Conservation (phyloP, 768 basidiomycete species). For the Lactarius hatsudake region DNA sequence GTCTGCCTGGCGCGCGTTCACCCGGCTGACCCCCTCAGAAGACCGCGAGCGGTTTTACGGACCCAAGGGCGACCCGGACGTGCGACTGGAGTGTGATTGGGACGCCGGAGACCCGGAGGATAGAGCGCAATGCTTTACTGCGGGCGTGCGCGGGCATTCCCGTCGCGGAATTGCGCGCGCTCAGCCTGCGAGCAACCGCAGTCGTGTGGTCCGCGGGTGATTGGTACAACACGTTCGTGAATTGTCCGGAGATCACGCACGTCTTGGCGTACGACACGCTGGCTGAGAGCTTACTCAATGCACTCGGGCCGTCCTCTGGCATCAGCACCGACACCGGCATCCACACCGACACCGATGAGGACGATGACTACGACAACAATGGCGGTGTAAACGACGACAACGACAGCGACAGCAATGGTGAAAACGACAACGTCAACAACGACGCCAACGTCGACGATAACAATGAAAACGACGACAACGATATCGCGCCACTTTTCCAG, state of each 20-base stretch:
- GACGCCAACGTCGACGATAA: background rate
- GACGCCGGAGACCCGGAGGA: slow-evolving; percentile 13
- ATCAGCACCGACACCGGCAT: background rate
- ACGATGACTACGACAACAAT: too few relatives aligned
- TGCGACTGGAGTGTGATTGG: slow-evolving; percentile 21
- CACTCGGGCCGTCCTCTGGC: background rate
- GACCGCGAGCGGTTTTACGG: slow-evolving; percentile 16
- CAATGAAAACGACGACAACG: background rate
- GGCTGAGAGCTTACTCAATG: slow-evolving; percentile 6
- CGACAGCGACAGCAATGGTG: too few relatives aligned
- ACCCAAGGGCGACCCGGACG: slow-evolving; percentile 2
- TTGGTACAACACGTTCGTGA: slow-evolving; percentile 14
- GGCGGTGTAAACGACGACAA: too few relatives aligned
- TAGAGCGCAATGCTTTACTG: slow-evolving; percentile 6
- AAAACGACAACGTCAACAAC: background rate
- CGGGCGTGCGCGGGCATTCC: slow-evolving; percentile 15
- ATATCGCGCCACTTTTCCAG: background rate
- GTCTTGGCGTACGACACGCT: slow-evolving; percentile 9
- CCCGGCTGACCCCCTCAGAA: background rate
- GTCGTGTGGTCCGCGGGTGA: slow-evolving; percentile 9
- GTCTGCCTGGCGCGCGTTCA: slow-evolving; percentile 17
- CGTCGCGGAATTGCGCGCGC: slow-evolving; percentile 14
- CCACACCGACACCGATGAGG: too few relatives aligned
- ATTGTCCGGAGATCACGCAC: slow-evolving; percentile 15
- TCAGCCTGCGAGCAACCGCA: slow-evolving; percentile 6